phyloP scores from a whole-genome alignment of 495 filamentous ascomycete genomes.

The Hypoxylon crocopeplum region DNA sequence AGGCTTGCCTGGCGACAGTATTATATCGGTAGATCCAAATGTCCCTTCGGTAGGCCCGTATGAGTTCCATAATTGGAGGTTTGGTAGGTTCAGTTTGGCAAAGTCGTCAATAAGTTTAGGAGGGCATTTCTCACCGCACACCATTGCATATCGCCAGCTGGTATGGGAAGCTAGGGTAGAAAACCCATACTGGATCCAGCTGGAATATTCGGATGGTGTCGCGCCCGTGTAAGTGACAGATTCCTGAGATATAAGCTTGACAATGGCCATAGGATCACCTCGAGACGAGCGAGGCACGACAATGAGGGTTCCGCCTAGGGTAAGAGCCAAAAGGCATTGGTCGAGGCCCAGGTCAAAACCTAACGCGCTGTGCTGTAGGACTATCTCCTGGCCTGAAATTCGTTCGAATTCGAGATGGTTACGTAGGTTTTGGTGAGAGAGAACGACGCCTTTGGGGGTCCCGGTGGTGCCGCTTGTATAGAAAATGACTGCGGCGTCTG shows the following conservation, averaged over 20 bases:
- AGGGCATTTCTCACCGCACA: conserved; percentile 1
- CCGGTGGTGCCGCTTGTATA: conserved; percentile 58
- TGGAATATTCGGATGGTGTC: conserved; percentile 34
- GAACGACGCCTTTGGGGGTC: conserved; percentile 51
- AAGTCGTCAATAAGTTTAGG: no score
- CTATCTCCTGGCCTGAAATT: conserved; percentile 9
- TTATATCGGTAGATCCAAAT: no score
- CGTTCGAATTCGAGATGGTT: conserved; percentile 19
- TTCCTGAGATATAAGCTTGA: conserved; percentile 20
- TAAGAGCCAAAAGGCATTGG: conserved; percentile 34
- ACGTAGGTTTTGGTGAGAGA: conserved; percentile 36
- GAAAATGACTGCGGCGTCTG: conserved; percentile 39
- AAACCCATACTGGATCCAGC: conserved; percentile 1
- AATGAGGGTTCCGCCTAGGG: conserved; percentile 32
- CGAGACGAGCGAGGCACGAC: conserved; percentile 16
- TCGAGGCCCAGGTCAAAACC: conserved; percentile 39
- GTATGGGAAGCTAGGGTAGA: no score
- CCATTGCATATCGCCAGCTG: background rate
- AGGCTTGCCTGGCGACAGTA: no score
- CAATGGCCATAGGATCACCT: conserved; percentile 30
- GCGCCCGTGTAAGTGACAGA: conserved; percentile 33
- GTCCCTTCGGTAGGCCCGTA: no score
- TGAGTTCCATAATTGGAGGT: no score
- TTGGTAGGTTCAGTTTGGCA: no score
- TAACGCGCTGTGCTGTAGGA: conserved; percentile 39